Conservation (phyloP, 2,329 filamentous ascomycete species). For the Dactylellina drechsleri region DNA sequence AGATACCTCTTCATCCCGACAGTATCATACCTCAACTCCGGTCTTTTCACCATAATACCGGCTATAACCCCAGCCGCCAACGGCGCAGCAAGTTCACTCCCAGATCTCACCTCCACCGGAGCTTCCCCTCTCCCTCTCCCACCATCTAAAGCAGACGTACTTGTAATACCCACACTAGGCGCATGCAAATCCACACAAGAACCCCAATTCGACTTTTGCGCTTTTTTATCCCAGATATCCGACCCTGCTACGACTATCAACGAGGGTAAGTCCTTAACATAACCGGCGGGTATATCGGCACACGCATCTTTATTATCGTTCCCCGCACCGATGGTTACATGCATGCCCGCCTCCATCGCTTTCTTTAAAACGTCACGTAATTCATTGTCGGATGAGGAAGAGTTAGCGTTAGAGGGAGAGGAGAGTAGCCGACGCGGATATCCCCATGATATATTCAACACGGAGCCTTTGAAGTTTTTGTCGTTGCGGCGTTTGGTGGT, state of each 20-base stretch:
- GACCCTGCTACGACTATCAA: conserved; percentile 64
- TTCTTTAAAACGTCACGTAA: conserved; percentile 67
- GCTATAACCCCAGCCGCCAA: conserved; percentile 60
- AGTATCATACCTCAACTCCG: conserved; percentile 50
- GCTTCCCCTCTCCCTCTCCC: conserved; percentile 34
- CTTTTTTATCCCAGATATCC: conserved; percentile 60
- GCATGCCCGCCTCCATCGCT: conserved; percentile 63
- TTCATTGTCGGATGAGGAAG: neutral
- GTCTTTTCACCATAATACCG: conserved; percentile 51
- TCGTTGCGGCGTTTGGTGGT: conserved; percentile 62
- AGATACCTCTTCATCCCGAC: conserved; percentile 56
- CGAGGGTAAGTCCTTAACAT: conserved; percentile 61
- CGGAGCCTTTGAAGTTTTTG: conserved; percentile 60
- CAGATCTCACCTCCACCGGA: conserved; percentile 65
- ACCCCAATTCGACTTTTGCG: conserved; percentile 64
- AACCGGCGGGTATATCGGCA: conserved; percentile 60
- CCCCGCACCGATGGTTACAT: conserved; percentile 63
- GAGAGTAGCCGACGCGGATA: neutral
- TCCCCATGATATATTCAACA: conserved; percentile 59
- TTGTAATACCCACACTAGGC: conserved; percentile 62
- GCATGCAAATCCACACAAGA: conserved; percentile 69
- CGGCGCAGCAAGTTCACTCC: conserved; percentile 74
- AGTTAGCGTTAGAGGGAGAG: no score
- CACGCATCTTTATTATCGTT: conserved; percentile 59
- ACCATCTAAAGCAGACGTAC: conserved; percentile 2